A percentile compares a stretch with the other conserved stretches of the same genome.
phyloP scores from a whole-genome alignment of 2,329 filamentous ascomycete species.

The Colletotrichum chlorophyti region DNA sequence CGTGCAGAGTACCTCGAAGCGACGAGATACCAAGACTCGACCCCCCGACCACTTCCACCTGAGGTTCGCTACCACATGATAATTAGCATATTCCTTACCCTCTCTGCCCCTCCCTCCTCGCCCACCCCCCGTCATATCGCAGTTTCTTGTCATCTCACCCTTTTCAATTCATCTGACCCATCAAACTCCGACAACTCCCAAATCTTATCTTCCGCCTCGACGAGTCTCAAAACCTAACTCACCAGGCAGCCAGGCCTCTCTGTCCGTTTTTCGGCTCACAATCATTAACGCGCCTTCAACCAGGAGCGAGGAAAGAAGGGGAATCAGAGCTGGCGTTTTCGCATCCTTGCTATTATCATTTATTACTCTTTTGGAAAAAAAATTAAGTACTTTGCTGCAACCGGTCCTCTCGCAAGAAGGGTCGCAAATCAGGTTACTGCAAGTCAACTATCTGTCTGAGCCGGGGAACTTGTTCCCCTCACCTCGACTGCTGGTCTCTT shows the following conservation, averaged over 20 bases:
- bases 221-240: conserved; percentile 11
- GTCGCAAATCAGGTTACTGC: conserved; percentile 13
- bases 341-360: too few relatives aligned
- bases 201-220: conserved; percentile 15
- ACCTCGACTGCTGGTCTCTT: conserved; percentile 33
- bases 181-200: conserved; percentile 21
- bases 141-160: conserved; percentile 29
- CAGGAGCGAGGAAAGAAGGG: not conserved
- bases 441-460: not conserved
- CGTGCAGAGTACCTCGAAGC: conserved; percentile 8
- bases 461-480: conserved; percentile 15
- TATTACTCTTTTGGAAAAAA: too few relatives aligned
- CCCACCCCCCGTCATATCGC: conserved; percentile 1
- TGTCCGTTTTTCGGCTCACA: not conserved
- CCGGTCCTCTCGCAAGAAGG: too few relatives aligned
- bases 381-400: too few relatives aligned
- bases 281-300: not conserved
- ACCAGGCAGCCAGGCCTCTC: conserved; percentile 10
- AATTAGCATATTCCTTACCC: conserved; percentile 15
- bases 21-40: conserved; percentile 12
- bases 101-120: not conserved
- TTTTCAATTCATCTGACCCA: conserved; percentile 25
- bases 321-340: too few relatives aligned
- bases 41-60: conserved; percentile 8
- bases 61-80: conserved; percentile 26